Evolutionary conservation across 495 filamentous ascomycete species (phyloP).

Genomic region (Podospora bellae-mahoneyi): DNA sequence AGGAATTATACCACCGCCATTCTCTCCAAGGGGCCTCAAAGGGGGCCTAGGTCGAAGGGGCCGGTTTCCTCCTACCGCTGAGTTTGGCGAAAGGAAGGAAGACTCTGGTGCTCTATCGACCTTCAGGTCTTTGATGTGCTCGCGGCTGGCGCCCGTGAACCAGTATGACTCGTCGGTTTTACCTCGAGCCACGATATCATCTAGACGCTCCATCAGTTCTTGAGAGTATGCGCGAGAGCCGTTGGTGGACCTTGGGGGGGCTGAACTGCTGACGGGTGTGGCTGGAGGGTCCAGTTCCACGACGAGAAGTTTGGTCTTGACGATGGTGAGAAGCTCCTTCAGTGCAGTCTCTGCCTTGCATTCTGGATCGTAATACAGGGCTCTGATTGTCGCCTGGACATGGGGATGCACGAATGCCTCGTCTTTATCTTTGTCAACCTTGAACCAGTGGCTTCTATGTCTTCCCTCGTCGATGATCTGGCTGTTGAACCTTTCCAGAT

Average conservation of each 20-base stretch:
- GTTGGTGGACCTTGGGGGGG: neutral
- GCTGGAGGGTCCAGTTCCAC: neutral
- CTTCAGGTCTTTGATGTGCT: neutral
- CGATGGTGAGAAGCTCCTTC: neutral
- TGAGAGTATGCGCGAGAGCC: neutral
- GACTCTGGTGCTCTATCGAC: neutral
- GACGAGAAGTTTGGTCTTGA: neutral
- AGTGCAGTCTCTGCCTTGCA: neutral
- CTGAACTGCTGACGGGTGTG: neutral
- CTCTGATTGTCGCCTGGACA: neutral
- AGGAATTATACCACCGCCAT: neutral
- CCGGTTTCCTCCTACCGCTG: too few relatives aligned
- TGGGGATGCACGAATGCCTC: neutral
- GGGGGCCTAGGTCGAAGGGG: too few relatives aligned
- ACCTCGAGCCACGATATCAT: neutral
- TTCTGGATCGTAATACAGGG: neutral
- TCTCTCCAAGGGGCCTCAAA: too few relatives aligned
- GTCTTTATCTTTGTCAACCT: neutral
- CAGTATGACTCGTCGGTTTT: neutral
- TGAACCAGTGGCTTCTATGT: conserved; percentile 8
- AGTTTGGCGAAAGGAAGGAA: too few relatives aligned
- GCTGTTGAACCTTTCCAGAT: conserved; percentile 22
- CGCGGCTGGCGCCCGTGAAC: neutral
- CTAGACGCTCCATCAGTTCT: neutral
- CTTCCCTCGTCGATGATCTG: conserved; percentile 12